Base-by-base conservation (phyloP, 2,329 filamentous ascomycete genomes). In the Diplodia scrobiculata region DNA sequence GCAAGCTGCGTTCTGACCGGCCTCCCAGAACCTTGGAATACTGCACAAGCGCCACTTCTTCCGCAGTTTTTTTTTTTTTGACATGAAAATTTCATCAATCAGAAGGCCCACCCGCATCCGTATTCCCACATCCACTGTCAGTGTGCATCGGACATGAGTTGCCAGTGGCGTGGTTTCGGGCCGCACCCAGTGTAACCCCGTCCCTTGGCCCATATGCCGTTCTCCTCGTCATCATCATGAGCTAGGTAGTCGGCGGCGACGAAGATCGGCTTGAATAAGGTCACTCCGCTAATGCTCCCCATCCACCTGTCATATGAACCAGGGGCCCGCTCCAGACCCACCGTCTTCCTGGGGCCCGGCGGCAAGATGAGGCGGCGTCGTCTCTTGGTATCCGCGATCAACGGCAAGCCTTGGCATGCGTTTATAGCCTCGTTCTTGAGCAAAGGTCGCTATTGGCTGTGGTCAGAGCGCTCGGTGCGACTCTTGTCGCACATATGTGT, bases 381-480 rank as follows among this genome's bases (percentile, higher is more conserved):
- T 19, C 48, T 36, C 41, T 62, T 50, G 45, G 58, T 50, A 62
- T 36, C 29, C 58, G 10, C 58, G 58, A 21, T 62, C 58, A 32
- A 19, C 58, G 25, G 29, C 58, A n/a, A 25, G 7, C 41, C 54
- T 55, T 55, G 54, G 41, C 54, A 59, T 25, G 45, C 58, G 58
- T 62, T 62, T 47, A 62, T 50, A 62, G 45, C 58, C 58, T 62
- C 38, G 58, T 50, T 41, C 29, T n/a, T n/a, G 58, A 25, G 58
- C 41, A 17, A 34, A 50, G n/a, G 58, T 62, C 50, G 41, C 58
- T 62, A 62, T 47, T 62, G 58, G 58, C 58, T 62, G 58, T 62
- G 58, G 58, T 62, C 58, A 62, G 58, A 62, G 58, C 58, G 38
- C 45, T 62, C 34, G 17, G 58, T 62, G 58, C 58, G 45, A 62